These are phyloP conservation scores for Diplodia mutila DNA, from an alignment of 2,329 filamentous ascomycete species.

Conservation along the genomic window DNA sequence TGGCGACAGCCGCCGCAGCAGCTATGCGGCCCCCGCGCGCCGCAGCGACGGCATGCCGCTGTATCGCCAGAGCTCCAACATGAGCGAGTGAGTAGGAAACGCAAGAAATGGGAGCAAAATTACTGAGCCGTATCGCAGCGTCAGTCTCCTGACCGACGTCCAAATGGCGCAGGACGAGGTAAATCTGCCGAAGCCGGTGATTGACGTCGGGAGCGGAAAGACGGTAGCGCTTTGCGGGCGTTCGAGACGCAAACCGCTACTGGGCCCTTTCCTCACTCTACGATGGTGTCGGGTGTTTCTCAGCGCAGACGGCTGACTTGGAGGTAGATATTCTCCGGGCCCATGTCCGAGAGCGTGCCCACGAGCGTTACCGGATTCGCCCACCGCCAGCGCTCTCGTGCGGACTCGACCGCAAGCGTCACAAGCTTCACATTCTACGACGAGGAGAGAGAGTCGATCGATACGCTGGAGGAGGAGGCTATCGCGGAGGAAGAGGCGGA, in stretches of 20 bases:
- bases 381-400: constrained; percentile 72
- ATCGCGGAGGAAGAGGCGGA: constrained; percentile 29
- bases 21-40: constrained; percentile 28
- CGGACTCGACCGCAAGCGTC: constrained; percentile 84
- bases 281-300: not conserved
- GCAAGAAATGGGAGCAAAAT: not conserved
- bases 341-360: constrained; percentile 93
- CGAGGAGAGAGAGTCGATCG: constrained; percentile 64
- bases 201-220: not conserved
- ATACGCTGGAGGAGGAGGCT: constrained; percentile 39
- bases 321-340: constrained; percentile 77
- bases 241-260: not conserved
- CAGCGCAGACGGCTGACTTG: constrained; percentile 27
- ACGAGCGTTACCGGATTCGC: constrained; percentile 91
- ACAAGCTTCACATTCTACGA: constrained; percentile 89
- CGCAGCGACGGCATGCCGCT: constrained; percentile 45
- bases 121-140: constrained; percentile 38
- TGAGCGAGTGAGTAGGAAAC: constrained; percentile 60
- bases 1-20: constrained; percentile 34
- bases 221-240: not conserved
- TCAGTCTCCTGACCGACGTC: constrained; percentile 90
- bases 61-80: constrained; percentile 70
- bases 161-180: constrained; percentile 98
- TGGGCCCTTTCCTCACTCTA: not conserved
- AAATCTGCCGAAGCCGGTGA: constrained; percentile 18